A percentile compares a stretch with the other conserved stretches of the same genome.
phyloP scores from a whole-genome alignment of 108 stramenopile genomes.

The Parmales sp. region DNA sequence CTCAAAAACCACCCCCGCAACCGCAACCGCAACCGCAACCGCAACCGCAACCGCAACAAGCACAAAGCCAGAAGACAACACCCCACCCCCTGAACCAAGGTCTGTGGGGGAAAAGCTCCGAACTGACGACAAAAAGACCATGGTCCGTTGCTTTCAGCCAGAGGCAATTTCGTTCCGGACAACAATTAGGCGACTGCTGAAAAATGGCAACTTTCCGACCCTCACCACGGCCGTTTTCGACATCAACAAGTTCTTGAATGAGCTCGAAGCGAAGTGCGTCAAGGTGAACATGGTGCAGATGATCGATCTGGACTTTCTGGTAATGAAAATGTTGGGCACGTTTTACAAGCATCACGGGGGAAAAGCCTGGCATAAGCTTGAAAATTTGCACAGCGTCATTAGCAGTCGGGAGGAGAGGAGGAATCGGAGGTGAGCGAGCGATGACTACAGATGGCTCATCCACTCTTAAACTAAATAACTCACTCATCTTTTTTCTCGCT shows the following conservation, averaged over 20 bases:
- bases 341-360: constrained; percentile 8
- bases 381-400: too few species aligned
- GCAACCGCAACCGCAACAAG: too few species aligned
- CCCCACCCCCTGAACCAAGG: too few species aligned
- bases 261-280: background rate
- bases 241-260: background rate
- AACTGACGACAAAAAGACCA: constrained; percentile 2
- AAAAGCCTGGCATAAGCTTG: background rate
- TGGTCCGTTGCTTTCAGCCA: background rate
- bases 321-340: background rate
- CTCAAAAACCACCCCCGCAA: too few species aligned
- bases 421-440: background rate
- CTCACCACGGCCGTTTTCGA: background rate
- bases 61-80: too few species aligned
- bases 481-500: too few species aligned
- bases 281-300: background rate
- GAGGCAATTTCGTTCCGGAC: background rate
- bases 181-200: background rate
- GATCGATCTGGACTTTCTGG: background rate
- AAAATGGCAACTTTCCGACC: background rate
- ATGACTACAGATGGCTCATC: too few species aligned
- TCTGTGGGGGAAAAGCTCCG: too few species aligned
- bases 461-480: too few species aligned
- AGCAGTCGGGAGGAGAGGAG: background rate
- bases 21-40: too few species aligned